phyloP scores from a whole-genome alignment of 2,329 filamentous ascomycete genomes.

The Allantophomopsis lycopodina region DNA sequence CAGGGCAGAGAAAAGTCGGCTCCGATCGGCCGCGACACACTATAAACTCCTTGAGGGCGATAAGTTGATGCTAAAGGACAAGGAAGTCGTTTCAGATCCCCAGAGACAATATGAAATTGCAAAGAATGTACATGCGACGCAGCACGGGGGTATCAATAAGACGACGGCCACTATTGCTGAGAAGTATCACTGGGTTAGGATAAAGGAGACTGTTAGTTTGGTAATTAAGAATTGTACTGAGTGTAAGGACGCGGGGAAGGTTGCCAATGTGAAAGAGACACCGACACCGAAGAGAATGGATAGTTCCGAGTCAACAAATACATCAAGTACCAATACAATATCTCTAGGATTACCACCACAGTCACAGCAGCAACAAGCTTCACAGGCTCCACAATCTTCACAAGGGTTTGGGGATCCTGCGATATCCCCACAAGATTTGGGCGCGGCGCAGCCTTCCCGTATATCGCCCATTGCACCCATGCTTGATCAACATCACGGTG shows the following conservation, averaged over 20 bases:
- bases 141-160: constrained; percentile 94
- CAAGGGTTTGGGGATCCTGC: too few species aligned
- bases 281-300: too few species aligned
- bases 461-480: too few species aligned
- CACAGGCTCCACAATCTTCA: too few species aligned
- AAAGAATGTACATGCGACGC: constrained; percentile 55
- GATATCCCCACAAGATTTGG: too few species aligned
- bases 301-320: too few species aligned
- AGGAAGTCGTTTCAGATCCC: constrained; percentile 89
- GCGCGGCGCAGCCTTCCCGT: too few species aligned
- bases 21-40: constrained; percentile 86
- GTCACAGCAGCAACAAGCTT: too few species aligned
- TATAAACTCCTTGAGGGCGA: constrained; percentile 70
- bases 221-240: constrained; percentile 85
- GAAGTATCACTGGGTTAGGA: constrained; percentile 92
- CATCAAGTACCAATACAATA: too few species aligned
- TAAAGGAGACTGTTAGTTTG: constrained; percentile 92
- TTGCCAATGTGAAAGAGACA: too few species aligned
- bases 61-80: constrained; percentile 91
- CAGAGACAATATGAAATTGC: constrained; percentile 85
- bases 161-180: constrained; percentile 90
- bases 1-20: constrained; percentile 86
- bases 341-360: too few species aligned
- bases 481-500: too few species aligned
- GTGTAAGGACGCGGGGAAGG: constrained; percentile 68